Percentiles rank a stretch among this genome's conserved stretches.
These are phyloP conservation scores for Verruconis gallopava DNA, from an alignment of 2,329 filamentous ascomycete genomes.

Conservation along the genomic window DNA sequence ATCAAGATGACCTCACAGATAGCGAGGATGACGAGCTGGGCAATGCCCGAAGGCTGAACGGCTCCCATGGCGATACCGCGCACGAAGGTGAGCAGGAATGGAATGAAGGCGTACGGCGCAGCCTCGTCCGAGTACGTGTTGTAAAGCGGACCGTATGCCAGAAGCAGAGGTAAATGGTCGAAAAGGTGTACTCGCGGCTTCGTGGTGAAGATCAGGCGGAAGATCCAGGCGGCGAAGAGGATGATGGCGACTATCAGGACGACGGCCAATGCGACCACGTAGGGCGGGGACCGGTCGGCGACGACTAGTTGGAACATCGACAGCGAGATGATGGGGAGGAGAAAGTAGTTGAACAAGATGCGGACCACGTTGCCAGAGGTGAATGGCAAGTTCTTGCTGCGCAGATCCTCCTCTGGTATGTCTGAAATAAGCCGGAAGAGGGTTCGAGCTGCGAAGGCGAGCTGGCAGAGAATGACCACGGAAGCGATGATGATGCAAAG, in stretches of 20 bases:
- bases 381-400: conserved; percentile 85
- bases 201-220: conserved; percentile 67
- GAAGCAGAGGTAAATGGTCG: conserved; percentile 79
- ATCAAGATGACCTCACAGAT: conserved; percentile 90
- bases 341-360: conserved; percentile 83
- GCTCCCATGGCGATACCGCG: conserved; percentile 85
- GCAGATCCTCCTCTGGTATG: conserved; percentile 72
- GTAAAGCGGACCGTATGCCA: conserved; percentile 85
- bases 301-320: conserved; percentile 88
- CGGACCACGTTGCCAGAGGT: conserved; percentile 47
- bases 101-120: conserved; percentile 77
- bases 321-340: conserved; percentile 73
- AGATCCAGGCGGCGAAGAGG: conserved; percentile 62
- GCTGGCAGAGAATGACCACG: conserved; percentile 57
- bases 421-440: conserved; percentile 56
- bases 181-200: conserved; percentile 79
- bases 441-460: conserved; percentile 68
- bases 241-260: conserved; percentile 62
- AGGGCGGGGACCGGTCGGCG: conserved; percentile 51
- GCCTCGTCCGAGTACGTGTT: conserved; percentile 96
- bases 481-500: conserved; percentile 61
- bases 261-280: conserved; percentile 60
- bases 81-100: conserved; percentile 70
- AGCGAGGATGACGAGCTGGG: conserved; percentile 80
- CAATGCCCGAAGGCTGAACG: conserved; percentile 82